Base-by-base conservation (phyloP, 2,329 filamentous ascomycete genomes). In the Aspergillus clavatus region DNA sequence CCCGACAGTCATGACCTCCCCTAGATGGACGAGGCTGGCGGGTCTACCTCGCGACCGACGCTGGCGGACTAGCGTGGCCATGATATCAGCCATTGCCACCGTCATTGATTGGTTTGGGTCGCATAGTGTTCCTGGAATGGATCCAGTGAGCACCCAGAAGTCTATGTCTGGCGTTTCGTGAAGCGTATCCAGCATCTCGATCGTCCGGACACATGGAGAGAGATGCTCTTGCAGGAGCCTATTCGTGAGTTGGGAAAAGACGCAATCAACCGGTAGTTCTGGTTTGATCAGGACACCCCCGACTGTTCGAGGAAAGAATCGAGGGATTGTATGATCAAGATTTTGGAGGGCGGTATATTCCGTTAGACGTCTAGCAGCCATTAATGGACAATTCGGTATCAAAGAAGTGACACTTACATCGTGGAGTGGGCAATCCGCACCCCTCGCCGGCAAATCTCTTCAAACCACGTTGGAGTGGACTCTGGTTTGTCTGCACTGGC, bases 151-250 rank as follows among this genome's bases (percentile, higher is more conserved):
- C 21, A 60, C 36, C 28, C 58, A 60, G 39, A 58, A 58, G 21
- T 58, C 55, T 2, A 58, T 24, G 35, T 50, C 33, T 1, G 48
- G 5, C 19, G 50, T 36, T 2, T 43, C 29, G 38, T 53, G 58
- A 3, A 59, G 21, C 21, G 53, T 43, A 24, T 60, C 46, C n/a
- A 61, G 27, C 10, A 29, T 11, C 27, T 29, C 11, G 5, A 29
- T 4, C 27, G 4, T n/a, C 27, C 10, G 12, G 11, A 29, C 4
- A 29, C 12, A 11, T n/a, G 45, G 24, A 47, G 41, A 2, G 38
- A 33, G 14, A 44, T 62, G 1, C 72, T 72, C 4, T 65, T 55
- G 52, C 2, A 58, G 46, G n/a, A 72, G 52, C 69, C 61, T 8
- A 55, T 55, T 5, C 59, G 47, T 41, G 68, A 57, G 10, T 69